Evolutionary conservation across 2,329 filamentous ascomycete species (phyloP).

Genomic region (Penicillium rolfsii): DNA sequence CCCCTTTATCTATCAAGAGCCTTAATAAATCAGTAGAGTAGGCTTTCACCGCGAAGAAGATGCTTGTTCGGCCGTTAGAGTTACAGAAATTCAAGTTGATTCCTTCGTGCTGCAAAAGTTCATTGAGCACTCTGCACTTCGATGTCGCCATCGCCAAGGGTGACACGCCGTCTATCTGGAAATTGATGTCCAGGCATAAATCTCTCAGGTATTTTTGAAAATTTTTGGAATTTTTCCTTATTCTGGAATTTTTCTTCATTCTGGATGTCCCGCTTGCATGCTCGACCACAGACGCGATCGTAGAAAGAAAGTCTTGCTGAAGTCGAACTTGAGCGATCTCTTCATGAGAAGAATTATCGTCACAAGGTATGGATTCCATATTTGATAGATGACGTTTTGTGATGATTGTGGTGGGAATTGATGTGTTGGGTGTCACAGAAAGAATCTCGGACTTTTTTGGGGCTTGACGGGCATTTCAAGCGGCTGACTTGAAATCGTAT

Average conservation of each 20-base stretch:
- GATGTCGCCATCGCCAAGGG: not conserved
- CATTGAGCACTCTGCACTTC: not conserved
- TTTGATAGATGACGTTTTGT: not conserved
- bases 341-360: not conserved
- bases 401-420: not conserved
- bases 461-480: not conserved
- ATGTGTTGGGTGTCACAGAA: not conserved
- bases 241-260: not conserved
- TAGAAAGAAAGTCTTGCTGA: not conserved
- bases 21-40: not conserved
- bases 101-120: not conserved
- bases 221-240: not conserved
- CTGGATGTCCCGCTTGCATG: not conserved
- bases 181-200: not conserved
- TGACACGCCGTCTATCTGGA: not conserved
- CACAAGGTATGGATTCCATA: not conserved
- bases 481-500: not conserved
- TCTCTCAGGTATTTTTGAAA: not conserved
- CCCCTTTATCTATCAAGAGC: not conserved
- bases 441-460: not conserved
- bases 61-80: not conserved
- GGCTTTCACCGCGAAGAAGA: not conserved
- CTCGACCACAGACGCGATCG: not conserved
- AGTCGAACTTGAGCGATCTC: not conserved
- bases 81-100: not conserved